Base-by-base conservation (phyloP, 768 basidiomycete species). In the Kondoa malvinella region DNA sequence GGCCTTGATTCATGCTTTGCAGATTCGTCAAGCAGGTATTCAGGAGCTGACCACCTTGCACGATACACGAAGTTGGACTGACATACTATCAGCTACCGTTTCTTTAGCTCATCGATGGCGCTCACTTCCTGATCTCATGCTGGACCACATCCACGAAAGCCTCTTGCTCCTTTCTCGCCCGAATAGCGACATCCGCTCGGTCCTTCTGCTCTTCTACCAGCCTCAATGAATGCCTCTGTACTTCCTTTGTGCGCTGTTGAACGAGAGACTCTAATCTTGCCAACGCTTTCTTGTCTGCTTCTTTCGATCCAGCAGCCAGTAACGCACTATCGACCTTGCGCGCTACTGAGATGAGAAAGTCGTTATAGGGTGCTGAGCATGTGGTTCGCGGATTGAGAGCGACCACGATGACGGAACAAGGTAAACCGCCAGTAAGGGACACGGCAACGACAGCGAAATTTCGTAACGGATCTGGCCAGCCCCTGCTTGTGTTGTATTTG, bases 91-190 rank as follows among this genome's bases (percentile, higher is more conserved):
- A 56, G 50, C 50, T 56, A 14, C 14, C 14, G 14, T 25, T 14
- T 25, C 14, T 14, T 25, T 25, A 56, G 14, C 14, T 56, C 14
- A 14, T 14, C 50, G 25, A 56, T 25, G 50, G 25, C 14, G 25
- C 50, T 56, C 50, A 56, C 50, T 63, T 63, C 8, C 61, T 27
- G 30, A 63, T 63, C 30, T 63, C 61, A 29, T 63, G 61, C 16
- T 63, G 16, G 12, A 63, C 30, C 61, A 63, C n/a, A 29, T 63
- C 61, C 16, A 31, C 21, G 25, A 31, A 59, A 29, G 58, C 58
- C 25, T 59, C 21, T 31, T 59, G 21, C 25, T 59, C 25, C 14
- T 59, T 25, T 25, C 30, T 59, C 58, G 40, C 40, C 21, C 40
- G 8, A 21, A 50, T 50, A 59, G 58, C 58, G 8, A 25, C 58